Evolutionary conservation across 495 filamentous ascomycete species (phyloP).

Genomic region (Cryomyces antarcticus): DNA sequence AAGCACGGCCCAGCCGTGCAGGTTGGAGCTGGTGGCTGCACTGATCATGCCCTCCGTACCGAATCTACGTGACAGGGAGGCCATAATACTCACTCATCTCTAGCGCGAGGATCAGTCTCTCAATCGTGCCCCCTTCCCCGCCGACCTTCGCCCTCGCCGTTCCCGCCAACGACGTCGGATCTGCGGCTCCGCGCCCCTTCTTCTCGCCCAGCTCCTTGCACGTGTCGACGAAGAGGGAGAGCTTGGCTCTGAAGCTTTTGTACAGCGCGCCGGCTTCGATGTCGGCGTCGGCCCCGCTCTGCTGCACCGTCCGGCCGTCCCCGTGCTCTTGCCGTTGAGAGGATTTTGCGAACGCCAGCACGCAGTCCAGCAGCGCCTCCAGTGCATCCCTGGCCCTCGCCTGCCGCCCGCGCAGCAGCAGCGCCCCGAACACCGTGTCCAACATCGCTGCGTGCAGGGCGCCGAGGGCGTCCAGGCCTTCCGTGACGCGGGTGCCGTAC

Average conservation of each 20-base stretch:
- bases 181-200: conserved; percentile 11
- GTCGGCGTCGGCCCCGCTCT: conserved; percentile 6
- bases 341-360: conserved; percentile 46
- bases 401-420: conserved; percentile 52
- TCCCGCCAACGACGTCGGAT: conserved; percentile 15
- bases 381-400: conserved; percentile 49
- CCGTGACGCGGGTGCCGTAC: conserved; percentile 22
- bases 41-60: too few relatives aligned
- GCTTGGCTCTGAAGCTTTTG: conserved; percentile 40
- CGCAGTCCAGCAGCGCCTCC: conserved; percentile 52
- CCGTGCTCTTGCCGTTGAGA: conserved; percentile 22
- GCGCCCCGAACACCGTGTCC: conserved; percentile 53
- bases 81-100: conserved; percentile 41
- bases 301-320: conserved; percentile 19
- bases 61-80: too few relatives aligned
- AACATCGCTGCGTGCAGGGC: conserved; percentile 58
- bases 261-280: conserved; percentile 24
- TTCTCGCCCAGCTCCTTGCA: conserved; percentile 40
- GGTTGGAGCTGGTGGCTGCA: too few relatives aligned
- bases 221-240: conserved; percentile 46
- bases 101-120: conserved; percentile 31
- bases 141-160: conserved; percentile 20
- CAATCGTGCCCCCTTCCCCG: conserved; percentile 27
- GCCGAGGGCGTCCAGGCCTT: conserved; percentile 42
- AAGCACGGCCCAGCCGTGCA: too few relatives aligned